Evolutionary conservation across 176 grass and related monocot genomes (phyloP).

Genomic region (Cenchrus fungigraminus): DNA sequence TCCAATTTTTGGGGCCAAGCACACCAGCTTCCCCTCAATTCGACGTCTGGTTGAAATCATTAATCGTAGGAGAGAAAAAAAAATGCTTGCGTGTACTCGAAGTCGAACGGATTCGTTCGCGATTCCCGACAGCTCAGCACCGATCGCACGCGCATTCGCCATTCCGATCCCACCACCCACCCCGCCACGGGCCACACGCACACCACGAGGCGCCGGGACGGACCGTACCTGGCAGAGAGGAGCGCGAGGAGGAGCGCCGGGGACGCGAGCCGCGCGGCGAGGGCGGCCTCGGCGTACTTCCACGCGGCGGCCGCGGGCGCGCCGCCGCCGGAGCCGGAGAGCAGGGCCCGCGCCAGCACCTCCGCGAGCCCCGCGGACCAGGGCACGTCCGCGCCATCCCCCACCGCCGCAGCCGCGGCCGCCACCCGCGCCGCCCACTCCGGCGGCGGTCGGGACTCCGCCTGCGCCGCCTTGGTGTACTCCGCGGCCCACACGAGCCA

Average conservation of each 20-base stretch:
- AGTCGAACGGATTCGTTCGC: background rate
- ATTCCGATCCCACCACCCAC: background rate
- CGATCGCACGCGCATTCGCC: constrained; percentile 32
- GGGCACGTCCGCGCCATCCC: constrained; percentile 24
- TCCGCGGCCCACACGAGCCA: constrained; percentile 61
- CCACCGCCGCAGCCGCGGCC: constrained; percentile 2
- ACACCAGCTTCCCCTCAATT: background rate
- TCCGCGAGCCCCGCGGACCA: constrained; percentile 67
- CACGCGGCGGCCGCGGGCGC: constrained; percentile 40
- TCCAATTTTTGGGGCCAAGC: background rate
- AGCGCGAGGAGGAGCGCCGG: constrained; percentile 78
- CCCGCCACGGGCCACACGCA: background rate
- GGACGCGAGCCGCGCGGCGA: constrained; percentile 65
- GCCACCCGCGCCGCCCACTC: constrained; percentile 67
- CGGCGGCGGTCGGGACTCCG: constrained; percentile 49
- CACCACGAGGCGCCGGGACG: background rate
- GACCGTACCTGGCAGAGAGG: constrained; percentile 67
- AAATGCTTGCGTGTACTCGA: background rate
- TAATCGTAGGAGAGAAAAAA: background rate
- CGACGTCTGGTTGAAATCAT: background rate
- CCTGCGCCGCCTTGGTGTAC: constrained; percentile 73
- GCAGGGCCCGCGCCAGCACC: constrained; percentile 59
- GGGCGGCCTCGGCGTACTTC: constrained; percentile 92
- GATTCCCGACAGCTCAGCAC: background rate
- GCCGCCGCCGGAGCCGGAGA: constrained; percentile 22